A percentile compares a stretch with the other conserved stretches of the same genome.
Evolutionary conservation across 2,329 filamentous ascomycete genomes (phyloP).

Genomic region (Aspergillus glaucus): DNA sequence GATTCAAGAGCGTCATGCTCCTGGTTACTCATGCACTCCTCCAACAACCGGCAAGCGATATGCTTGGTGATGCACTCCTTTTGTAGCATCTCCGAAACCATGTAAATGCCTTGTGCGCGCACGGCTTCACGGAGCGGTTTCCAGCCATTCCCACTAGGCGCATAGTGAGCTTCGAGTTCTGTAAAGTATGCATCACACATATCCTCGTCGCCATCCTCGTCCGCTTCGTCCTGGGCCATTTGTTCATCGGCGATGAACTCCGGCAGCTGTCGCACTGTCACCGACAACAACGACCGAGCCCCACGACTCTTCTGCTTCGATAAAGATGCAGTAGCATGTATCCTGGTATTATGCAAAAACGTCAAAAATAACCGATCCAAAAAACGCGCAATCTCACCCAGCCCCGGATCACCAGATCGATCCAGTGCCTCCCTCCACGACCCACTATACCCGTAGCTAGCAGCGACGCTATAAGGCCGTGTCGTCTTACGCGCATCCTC

Average conservation of each 20-base stretch:
- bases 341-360: conserved; percentile 30
- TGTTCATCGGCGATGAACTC: conserved; percentile 36
- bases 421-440: conserved; percentile 31
- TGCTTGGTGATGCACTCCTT: conserved; percentile 29
- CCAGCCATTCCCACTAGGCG: conserved; percentile 30
- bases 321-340: conserved; percentile 2
- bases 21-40: conserved; percentile 23
- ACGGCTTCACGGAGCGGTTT: conserved; percentile 36
- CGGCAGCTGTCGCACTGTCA: conserved; percentile 30
- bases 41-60: conserved; percentile 27
- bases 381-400: conserved; percentile 30
- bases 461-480: conserved; percentile 15
- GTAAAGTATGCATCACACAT: conserved; percentile 39
- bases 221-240: conserved; percentile 24
- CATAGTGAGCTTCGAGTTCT: conserved; percentile 35
- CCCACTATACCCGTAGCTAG: conserved; percentile 15
- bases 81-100: conserved; percentile 32
- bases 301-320: conserved; percentile 10
- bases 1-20: conserved; percentile 33
- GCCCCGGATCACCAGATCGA: conserved; percentile 24
- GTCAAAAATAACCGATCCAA: conserved; percentile 31
- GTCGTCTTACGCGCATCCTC: conserved; percentile 8
- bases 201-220: conserved; percentile 29
- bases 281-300: conserved; percentile 33
- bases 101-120: conserved; percentile 33